Percentiles rank a stretch among this genome's conserved stretches.
Evolutionary conservation across 2,329 filamentous ascomycete genomes (phyloP).

Genomic region (Gaeumannomyces sp.): DNA sequence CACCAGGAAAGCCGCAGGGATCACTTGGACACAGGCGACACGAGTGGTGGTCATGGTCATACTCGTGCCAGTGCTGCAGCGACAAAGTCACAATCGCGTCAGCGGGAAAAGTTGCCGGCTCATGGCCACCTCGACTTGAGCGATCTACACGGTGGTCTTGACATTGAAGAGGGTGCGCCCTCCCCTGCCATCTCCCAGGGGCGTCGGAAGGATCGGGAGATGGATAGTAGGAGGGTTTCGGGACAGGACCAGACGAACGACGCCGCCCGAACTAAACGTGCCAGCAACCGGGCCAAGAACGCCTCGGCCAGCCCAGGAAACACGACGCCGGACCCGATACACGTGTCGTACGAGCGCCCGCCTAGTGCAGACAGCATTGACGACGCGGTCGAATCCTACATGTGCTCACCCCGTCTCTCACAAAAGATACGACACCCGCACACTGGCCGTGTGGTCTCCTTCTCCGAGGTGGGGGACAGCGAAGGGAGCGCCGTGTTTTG

Average conservation of each 20-base stretch:
- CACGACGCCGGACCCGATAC: constrained; percentile 21
- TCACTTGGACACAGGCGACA: not conserved
- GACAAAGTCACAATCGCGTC: too few species aligned
- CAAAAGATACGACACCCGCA: constrained; percentile 83
- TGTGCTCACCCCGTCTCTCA: constrained; percentile 75
- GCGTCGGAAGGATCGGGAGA: constrained; percentile 41
- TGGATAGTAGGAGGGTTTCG: constrained; percentile 39
- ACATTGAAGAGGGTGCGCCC: constrained; percentile 59
- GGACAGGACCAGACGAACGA: constrained; percentile 35
- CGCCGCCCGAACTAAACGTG: constrained; percentile 24
- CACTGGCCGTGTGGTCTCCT: constrained; percentile 83
- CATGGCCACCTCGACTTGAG: too few species aligned
- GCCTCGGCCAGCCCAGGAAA: not conserved
- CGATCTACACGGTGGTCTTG: constrained; percentile 21
- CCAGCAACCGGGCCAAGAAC: too few species aligned
- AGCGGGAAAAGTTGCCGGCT: too few species aligned
- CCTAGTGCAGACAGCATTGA: constrained; percentile 82
- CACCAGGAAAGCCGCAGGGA: not conserved
- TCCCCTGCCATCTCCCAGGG: constrained; percentile 63
- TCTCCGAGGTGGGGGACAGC: constrained; percentile 92
- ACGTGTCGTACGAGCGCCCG: constrained; percentile 62
- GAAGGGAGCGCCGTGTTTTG: constrained; percentile 90
- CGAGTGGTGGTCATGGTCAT: too few species aligned
- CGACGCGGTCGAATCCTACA: constrained; percentile 76
- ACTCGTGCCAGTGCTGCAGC: too few species aligned